Evolutionary conservation across 768 basidiomycete species (phyloP), one percentile per base, ranked within the genome.

Genomic region (Boletus subparvulus): DNA sequence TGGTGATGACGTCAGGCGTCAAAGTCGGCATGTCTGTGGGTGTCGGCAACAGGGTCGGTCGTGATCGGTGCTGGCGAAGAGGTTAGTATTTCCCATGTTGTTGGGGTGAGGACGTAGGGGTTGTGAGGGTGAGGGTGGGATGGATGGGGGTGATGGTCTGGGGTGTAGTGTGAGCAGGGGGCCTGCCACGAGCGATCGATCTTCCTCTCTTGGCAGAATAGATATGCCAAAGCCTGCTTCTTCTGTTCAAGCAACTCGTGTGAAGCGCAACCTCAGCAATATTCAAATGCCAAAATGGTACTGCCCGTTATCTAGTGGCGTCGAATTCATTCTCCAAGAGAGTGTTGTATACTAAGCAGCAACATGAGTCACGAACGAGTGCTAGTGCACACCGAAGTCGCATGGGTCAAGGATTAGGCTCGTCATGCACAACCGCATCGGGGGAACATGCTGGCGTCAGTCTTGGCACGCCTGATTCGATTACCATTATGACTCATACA

Each of bases 151-250:
- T n/a, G n/a, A n/a, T n/a, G n/a, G n/a, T n/a, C n/a, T n/a, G n/a
- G n/a, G n/a, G n/a, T n/a, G n/a, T n/a, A n/a, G n/a, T 70, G 19
- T 72, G 72, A 28, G 74, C 72, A 52, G 71, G 60, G 16, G 78
- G 78, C 16, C 77, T 68, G 32, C 79, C 79, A 60, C 79, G 80
- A 24, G 78, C n/a, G n/a, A n/a, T n/a, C 78, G 62, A 80, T 80
- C 68, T 80, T 80, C 58, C 79, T 69, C 68, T 78, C 77, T 56
- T 79, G 70, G 59, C 79, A 80, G 68, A 80, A 80, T 50, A 76
- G 65, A 55, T 79, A 80, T 54, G 77, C 77, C 53, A 80, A 70
- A 52, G 74, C 75, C 53, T 79, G 78, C 67, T 78, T 78, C 68
- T 76, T 75, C 67, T 77, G 72, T 35, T 72, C 49, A 32, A 39